A percentile compares a stretch with the other conserved stretches of the same genome.
These are phyloP conservation scores for Entomortierella chlamydospora DNA, from an alignment of 192 early-diverging fungal species.

Conservation along the genomic window DNA sequence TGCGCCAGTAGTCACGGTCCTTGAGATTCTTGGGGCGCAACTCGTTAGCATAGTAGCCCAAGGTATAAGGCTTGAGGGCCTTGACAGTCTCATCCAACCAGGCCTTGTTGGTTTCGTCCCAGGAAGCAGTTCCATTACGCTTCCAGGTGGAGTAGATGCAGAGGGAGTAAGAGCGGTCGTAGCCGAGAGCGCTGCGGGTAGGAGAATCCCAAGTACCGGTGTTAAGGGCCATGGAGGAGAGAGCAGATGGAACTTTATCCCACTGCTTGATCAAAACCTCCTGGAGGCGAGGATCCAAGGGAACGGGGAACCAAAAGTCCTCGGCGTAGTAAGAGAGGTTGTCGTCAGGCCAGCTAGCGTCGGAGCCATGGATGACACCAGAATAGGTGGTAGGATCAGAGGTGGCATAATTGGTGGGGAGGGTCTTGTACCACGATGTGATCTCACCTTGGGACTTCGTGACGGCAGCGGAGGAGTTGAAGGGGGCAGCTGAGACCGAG, in stretches of 20 bases:
- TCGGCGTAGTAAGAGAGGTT: conserved; percentile 53
- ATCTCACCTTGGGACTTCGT: conserved; percentile 42
- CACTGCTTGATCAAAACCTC: conserved; percentile 42
- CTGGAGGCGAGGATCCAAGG: conserved; percentile 33
- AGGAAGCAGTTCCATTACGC: conserved; percentile 45
- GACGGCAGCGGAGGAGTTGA: conserved; percentile 40
- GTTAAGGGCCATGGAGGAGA: conserved; percentile 52
- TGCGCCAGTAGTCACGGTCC: conserved; percentile 45
- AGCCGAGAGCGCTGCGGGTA: conserved; percentile 36
- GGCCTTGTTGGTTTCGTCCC: conserved; percentile 41
- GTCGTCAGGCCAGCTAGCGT: conserved; percentile 30
- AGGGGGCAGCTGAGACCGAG: conserved; percentile 42
- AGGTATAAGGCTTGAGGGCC: conserved; percentile 42
- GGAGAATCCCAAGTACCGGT: conserved; percentile 53
- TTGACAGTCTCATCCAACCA: conserved; percentile 55
- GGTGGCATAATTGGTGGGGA: conserved; percentile 48
- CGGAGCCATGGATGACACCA: conserved; percentile 40
- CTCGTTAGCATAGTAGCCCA: conserved; percentile 54
- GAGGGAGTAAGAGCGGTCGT: conserved; percentile 46
- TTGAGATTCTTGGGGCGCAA: conserved; percentile 49
- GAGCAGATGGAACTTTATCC: conserved; percentile 52
- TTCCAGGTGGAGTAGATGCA: conserved; percentile 54
- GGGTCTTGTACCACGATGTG: conserved; percentile 45
- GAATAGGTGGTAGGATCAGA: conserved; percentile 36
- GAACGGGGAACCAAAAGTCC: conserved; percentile 46